These are phyloP conservation scores for Blastobotrys arbuscula DNA, from an alignment of 1,139 yeast genomes.

Conservation along the genomic window DNA sequence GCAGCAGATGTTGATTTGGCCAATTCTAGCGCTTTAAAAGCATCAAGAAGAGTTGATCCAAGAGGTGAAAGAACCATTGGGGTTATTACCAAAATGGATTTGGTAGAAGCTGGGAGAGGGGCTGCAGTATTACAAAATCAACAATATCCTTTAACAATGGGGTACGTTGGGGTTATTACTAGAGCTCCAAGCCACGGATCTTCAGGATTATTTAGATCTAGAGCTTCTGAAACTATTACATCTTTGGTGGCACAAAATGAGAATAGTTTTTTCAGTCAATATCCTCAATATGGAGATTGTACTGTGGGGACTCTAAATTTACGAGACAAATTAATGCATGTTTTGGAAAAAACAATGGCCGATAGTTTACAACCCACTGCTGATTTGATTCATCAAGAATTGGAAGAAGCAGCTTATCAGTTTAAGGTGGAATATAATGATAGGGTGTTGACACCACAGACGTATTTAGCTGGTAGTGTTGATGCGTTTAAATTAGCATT, in stretches of 20 bases:
- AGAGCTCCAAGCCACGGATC: conserved; percentile 49
- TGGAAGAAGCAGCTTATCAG: conserved; percentile 88
- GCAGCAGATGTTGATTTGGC: conserved; percentile 99
- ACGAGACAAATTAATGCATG: conserved; percentile 75
- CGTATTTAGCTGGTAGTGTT: conserved; percentile 85
- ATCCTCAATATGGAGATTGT: conserved; percentile 49
- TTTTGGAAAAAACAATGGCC: conserved; percentile 89
- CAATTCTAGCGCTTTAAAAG: conserved; percentile 87
- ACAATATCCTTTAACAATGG: conserved; percentile 88
- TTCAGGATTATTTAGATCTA: conserved; percentile 31
- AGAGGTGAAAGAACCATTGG: conserved; percentile 94
- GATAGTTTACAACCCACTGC: conserved; percentile 84
- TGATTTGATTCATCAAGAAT: conserved; percentile 75
- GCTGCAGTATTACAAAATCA: conserved; percentile 62
- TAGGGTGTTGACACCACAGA: conserved; percentile 85
- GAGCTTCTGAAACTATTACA: conserved; percentile 26
- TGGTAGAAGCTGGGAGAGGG: conserved; percentile 75
- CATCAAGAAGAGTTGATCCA: conserved; percentile 91
- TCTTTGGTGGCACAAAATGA: conserved; percentile 41
- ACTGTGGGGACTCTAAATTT: conserved; percentile 72
- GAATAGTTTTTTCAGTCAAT: conserved; percentile 43
- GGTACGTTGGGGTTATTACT: conserved; percentile 95
- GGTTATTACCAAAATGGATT: conserved; percentile 87
- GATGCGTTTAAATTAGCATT: conserved; percentile 83
- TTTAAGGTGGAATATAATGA: conserved; percentile 97